Evolutionary conservation across 768 basidiomycete species (phyloP).

Genomic region (Gloeopeniophorella convolvens): DNA sequence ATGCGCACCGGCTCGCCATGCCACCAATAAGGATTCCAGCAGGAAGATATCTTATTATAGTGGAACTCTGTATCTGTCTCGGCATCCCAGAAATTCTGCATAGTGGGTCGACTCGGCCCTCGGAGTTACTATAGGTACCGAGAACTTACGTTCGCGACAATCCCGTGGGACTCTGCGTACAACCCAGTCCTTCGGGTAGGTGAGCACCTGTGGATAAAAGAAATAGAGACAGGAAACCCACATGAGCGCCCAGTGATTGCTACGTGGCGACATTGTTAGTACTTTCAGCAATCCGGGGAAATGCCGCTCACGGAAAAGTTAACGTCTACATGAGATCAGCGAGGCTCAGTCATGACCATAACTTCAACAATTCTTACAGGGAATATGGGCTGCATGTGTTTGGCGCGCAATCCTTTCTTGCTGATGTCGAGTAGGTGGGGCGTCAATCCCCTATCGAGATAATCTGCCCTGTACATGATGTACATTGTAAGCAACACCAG

Average conservation of each 20-base stretch:
- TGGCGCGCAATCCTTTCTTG: conserved; percentile 78
- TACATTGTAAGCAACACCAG: neutral
- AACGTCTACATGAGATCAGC: conserved; percentile 48
- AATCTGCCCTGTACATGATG: conserved; percentile 56
- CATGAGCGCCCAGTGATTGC: conserved; percentile 90
- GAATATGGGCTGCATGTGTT: conserved; percentile 82
- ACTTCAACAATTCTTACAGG: conserved; percentile 47
- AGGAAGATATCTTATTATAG: conserved; percentile 56
- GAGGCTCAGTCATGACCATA: conserved; percentile 8
- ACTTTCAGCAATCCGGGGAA: neutral
- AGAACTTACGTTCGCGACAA: conserved; percentile 70
- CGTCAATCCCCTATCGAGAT: conserved; percentile 78
- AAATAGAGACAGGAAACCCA: conserved; percentile 31
- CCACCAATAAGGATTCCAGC: conserved; percentile 78
- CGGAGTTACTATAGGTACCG: neutral
- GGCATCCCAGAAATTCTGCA: conserved; percentile 86
- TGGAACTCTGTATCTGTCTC: conserved; percentile 53
- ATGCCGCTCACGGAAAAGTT: conserved; percentile 74
- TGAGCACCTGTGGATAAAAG: neutral
- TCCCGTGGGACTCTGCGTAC: conserved; percentile 85
- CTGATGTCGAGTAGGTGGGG: conserved; percentile 79
- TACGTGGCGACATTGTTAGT: conserved; percentile 29
- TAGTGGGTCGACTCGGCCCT: neutral
- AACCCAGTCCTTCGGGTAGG: conserved; percentile 66
- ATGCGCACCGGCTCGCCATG: conserved; percentile 73